Conservation (phyloP, 305 asterid species). For the Fraxinus xanthoxyloides region DNA sequence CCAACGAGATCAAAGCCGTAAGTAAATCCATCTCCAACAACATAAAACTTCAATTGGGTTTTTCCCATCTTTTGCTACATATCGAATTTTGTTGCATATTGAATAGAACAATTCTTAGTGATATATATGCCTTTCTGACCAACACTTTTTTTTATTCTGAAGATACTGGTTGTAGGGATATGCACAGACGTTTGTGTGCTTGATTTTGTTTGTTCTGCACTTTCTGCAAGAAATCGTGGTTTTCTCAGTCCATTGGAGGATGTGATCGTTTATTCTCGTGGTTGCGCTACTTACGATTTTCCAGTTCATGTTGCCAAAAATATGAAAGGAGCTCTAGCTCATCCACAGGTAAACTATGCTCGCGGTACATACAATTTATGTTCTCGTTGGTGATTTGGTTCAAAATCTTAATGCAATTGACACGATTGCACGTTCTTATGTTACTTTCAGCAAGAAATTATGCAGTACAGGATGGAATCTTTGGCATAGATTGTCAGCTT, state of each 20-base stretch:
- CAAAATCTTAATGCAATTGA: background rate
- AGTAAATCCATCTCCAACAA: conserved; percentile 20
- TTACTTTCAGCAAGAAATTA: too few species aligned
- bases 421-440: too few species aligned
- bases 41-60: background rate
- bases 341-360: conserved; percentile 70
- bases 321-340: conserved; percentile 70
- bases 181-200: conserved; percentile 90
- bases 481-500: background rate
- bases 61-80: background rate
- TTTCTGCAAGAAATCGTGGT: conserved; percentile 76
- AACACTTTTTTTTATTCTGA: conserved; percentile 12
- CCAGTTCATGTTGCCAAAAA: conserved; percentile 55
- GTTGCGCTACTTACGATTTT: conserved; percentile 82
- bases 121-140: conserved; percentile 8
- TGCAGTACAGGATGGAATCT: background rate
- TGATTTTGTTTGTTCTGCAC: conserved; percentile 69
- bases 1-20: conserved; percentile 64
- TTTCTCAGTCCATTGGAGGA: conserved; percentile 65
- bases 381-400: background rate
- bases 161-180: conserved; percentile 83
- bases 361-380: background rate
- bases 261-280: conserved; percentile 72
- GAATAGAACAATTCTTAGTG: background rate
- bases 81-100: background rate